phyloP scores from a whole-genome alignment of 2,329 filamentous ascomycete genomes.

The Aspergillus sergii region DNA sequence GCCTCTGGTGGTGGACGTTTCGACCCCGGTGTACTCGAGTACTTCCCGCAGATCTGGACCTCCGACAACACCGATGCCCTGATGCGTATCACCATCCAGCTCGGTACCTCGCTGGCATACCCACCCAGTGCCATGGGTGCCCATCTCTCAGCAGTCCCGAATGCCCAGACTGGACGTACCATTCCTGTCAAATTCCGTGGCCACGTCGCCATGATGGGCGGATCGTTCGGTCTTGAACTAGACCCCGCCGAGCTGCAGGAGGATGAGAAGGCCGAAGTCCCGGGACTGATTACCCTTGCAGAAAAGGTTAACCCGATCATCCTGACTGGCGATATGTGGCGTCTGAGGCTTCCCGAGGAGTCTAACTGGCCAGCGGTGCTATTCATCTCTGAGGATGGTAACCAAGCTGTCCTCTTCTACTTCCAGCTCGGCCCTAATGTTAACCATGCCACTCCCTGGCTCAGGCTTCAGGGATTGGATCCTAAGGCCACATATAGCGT shows the following conservation, averaged over 20 bases:
- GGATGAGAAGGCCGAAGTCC: constrained; percentile 58
- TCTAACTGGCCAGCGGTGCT: constrained; percentile 66
- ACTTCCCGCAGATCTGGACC: constrained; percentile 68
- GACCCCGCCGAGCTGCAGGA: constrained; percentile 56
- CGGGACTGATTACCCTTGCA: constrained; percentile 56
- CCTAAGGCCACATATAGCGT: constrained; percentile 56
- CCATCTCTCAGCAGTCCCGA: constrained; percentile 65
- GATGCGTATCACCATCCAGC: constrained; percentile 63
- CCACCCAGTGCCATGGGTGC: constrained; percentile 66
- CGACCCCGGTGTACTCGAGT: constrained; percentile 64
- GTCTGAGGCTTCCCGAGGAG: constrained; percentile 59
- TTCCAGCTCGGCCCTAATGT: constrained; percentile 60
- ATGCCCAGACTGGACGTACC: constrained; percentile 58
- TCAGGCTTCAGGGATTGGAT: constrained; percentile 62
- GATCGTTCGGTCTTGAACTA: constrained; percentile 67
- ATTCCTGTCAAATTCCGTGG: constrained; percentile 63
- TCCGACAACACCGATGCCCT: constrained; percentile 67
- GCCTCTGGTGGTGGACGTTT: constrained; percentile 67
- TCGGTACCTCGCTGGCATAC: constrained; percentile 66
- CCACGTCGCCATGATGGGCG: constrained; percentile 70
- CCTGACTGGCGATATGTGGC: constrained; percentile 61
- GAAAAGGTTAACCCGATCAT: constrained; percentile 63
- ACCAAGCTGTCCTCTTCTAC: constrained; percentile 58
- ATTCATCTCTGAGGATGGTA: constrained; percentile 58
- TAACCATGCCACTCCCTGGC: constrained; percentile 56